Conservation (phyloP, 1,139 yeast species). For the Arxiozyma slooffiae region DNA sequence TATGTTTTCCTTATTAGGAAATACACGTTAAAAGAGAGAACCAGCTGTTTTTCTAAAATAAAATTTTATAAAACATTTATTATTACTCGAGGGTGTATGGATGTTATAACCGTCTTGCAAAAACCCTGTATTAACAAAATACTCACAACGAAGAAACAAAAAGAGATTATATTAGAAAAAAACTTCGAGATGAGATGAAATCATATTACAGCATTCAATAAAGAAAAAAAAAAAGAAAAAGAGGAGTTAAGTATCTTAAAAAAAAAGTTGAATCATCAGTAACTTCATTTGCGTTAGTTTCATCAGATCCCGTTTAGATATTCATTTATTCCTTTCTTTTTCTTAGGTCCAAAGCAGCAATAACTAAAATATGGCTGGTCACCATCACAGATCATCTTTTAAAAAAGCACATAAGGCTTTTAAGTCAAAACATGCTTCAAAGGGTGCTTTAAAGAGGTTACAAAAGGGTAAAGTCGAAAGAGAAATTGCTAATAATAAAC, state of each 20-base stretch:
- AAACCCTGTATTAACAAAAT: no score
- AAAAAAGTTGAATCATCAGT: no score
- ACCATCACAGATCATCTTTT: constrained; percentile 71
- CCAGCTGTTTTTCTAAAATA: not conserved
- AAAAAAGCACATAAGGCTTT: constrained; percentile 82
- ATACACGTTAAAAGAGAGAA: not conserved
- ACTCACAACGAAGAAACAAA: no score
- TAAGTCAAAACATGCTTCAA: constrained; percentile 86
- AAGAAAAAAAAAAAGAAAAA: not conserved
- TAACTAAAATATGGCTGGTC: constrained; percentile 47
- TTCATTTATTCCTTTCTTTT: not conserved
- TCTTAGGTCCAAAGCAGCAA: not conserved
- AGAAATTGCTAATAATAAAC: constrained; percentile 34
- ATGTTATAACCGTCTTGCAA: not conserved
- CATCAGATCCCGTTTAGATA: not conserved
- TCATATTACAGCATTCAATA: no score
- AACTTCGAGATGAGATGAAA: not conserved
- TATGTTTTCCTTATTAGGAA: not conserved
- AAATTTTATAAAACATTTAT: no score
- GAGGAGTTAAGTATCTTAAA: not conserved
- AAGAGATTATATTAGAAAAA: no score
- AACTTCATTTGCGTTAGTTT: no score
- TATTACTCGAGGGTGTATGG: not conserved
- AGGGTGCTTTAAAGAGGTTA: constrained; percentile 70
- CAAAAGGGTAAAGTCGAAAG: constrained; percentile 86